These are phyloP conservation scores for Actinidia arguta DNA, from an alignment of 179 eudicot genomes.

Conservation along the genomic window DNA sequence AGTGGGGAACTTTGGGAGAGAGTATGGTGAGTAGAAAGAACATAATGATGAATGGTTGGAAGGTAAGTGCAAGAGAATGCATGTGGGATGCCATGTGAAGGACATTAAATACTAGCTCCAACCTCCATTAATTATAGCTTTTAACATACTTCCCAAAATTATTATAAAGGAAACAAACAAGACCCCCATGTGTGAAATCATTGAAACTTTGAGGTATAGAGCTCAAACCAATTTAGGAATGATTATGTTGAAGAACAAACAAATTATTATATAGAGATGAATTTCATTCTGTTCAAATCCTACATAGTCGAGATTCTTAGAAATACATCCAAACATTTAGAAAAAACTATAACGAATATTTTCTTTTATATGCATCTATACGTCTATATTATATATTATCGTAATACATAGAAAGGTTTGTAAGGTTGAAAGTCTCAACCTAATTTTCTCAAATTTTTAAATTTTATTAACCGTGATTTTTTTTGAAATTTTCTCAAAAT, in stretches of 20 bases:
- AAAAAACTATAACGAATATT: too few species aligned
- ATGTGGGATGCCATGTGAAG: conserved; percentile 49
- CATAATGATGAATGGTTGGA: neutral
- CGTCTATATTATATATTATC: too few species aligned
- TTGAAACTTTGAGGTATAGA: conserved; percentile 35
- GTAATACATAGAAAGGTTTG: too few species aligned
- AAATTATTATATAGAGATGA: neutral
- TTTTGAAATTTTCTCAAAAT: too few species aligned
- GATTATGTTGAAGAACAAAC: conserved; percentile 11
- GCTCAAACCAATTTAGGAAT: conserved; percentile 24
- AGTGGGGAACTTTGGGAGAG: neutral
- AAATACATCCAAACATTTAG: too few species aligned
- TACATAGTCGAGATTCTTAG: too few species aligned
- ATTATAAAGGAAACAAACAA: conserved; percentile 30
- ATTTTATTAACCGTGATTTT: too few species aligned
- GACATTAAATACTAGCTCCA: conserved; percentile 26
- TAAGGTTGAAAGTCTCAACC: too few species aligned
- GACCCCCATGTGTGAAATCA: conserved; percentile 40
- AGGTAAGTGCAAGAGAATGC: conserved; percentile 3
- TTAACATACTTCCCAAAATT: neutral
- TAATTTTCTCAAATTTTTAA: too few species aligned
- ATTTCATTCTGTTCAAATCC: too few species aligned
- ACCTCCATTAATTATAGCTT: conserved; percentile 18
- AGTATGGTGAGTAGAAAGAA: neutral
- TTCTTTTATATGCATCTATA: too few species aligned